phyloP scores from a whole-genome alignment of 495 filamentous ascomycete genomes.

The Filosporella fistucella region DNA sequence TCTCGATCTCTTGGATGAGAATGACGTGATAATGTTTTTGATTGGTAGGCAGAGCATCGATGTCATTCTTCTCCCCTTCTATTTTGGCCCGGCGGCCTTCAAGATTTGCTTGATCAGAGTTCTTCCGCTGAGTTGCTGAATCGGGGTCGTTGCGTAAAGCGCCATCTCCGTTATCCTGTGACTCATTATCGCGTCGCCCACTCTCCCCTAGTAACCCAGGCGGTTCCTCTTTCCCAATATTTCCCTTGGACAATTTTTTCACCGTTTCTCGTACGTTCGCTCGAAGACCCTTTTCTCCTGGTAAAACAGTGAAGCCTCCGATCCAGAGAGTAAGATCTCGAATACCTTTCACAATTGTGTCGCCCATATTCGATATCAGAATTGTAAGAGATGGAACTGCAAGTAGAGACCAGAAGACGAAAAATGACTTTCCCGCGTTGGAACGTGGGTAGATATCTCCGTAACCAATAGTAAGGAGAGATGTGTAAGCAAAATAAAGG shows the following conservation, averaged over 20 bases:
- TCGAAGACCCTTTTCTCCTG: constrained; percentile 59
- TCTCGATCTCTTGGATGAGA: constrained; percentile 63
- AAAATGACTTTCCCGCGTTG: constrained; percentile 73
- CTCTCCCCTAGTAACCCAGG: constrained; percentile 40
- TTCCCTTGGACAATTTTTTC: constrained; percentile 18
- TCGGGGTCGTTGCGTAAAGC: constrained; percentile 18
- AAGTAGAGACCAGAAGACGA: constrained; percentile 85
- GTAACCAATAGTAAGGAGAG: constrained; percentile 81
- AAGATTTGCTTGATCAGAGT: constrained; percentile 24
- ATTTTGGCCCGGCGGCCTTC: constrained; percentile 17
- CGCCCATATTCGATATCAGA: constrained; percentile 78
- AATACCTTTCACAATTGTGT: constrained; percentile 69
- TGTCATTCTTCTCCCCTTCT: neutral
- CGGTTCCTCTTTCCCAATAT: constrained; percentile 19
- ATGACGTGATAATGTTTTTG: constrained; percentile 52
- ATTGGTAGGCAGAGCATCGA: constrained; percentile 29
- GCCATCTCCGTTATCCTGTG: constrained; percentile 21
- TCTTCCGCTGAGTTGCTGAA: constrained; percentile 7
- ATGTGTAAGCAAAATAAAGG: constrained; percentile 77
- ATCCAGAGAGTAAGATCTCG: constrained; percentile 65
- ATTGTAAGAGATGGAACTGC: constrained; percentile 80
- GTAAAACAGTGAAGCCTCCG: constrained; percentile 71
- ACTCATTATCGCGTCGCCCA: constrained; percentile 16
- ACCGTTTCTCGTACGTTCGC: constrained; percentile 33
- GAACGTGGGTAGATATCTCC: constrained; percentile 69